Conservation (phyloP, 345 rosid genomes). For the Lepidium didymum region DNA sequence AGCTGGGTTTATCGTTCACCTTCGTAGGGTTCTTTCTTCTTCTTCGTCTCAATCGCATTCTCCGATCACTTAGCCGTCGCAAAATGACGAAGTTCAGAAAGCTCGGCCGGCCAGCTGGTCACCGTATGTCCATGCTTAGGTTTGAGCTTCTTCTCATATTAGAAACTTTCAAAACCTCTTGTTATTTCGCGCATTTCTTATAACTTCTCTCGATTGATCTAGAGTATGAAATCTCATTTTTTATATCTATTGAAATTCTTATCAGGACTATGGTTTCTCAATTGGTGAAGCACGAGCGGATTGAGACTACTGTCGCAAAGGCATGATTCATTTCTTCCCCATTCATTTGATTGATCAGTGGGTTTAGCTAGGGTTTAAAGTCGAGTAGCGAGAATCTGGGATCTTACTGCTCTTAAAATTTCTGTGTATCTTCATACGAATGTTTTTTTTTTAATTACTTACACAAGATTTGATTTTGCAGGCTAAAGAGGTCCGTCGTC, state of each 20-base stretch:
- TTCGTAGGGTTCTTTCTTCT: background rate
- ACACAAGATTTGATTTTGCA: slow-evolving; percentile 10
- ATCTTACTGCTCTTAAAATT: background rate
- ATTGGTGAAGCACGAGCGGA: slow-evolving; percentile 86
- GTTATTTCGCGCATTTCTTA: slow-evolving; percentile 5
- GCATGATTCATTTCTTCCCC: slow-evolving; percentile 16
- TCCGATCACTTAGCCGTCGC: slow-evolving; percentile 11
- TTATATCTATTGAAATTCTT: background rate
- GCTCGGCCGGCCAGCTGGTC: slow-evolving; percentile 66
- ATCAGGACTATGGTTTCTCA: slow-evolving; percentile 93
- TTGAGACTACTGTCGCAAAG: slow-evolving; percentile 89
- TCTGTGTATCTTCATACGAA: background rate
- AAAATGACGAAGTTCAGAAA: slow-evolving; percentile 77
- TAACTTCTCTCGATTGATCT: background rate
- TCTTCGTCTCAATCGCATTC: background rate
- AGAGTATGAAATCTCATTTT: background rate
- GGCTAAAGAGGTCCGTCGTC: slow-evolving; percentile 87
- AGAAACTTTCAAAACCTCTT: background rate
- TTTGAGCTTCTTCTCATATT: slow-evolving; percentile 7
- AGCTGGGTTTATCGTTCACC: slow-evolving; percentile 10
- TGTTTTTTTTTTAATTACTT: background rate
- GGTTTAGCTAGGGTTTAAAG: slow-evolving; percentile 33
- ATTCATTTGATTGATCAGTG: background rate
- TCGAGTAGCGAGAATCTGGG: background rate
- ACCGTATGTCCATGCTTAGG: slow-evolving; percentile 96